Conservation (phyloP, 2,329 filamentous ascomycete genomes). For the Exophiala phaeomuriformis region DNA sequence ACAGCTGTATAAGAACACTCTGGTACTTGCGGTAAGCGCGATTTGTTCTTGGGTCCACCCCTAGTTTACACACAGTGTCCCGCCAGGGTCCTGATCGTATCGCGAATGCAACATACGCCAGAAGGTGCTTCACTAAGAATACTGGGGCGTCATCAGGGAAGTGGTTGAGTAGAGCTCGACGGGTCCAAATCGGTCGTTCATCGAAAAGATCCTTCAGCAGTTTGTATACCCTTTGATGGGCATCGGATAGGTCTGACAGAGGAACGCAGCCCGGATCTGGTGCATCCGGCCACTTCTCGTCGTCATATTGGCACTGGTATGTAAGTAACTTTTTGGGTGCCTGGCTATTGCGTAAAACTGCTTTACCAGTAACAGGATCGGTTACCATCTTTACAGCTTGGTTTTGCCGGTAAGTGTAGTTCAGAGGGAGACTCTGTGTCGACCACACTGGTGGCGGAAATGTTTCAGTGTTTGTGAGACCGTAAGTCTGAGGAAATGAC, state of each 20-base stretch:
- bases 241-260: slow-evolving; percentile 5
- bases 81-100: slow-evolving; percentile 90
- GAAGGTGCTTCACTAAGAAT: slow-evolving; percentile 60
- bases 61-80: slow-evolving; percentile 77
- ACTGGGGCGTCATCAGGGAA: slow-evolving; percentile 48
- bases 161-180: slow-evolving; percentile 70
- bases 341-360: slow-evolving; percentile 51
- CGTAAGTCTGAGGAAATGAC: slow-evolving; percentile 56
- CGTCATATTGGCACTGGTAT: slow-evolving; percentile 55
- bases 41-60: slow-evolving; percentile 73
- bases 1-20: slow-evolving; percentile 75
- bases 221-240: slow-evolving; percentile 27
- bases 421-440: slow-evolving; percentile 27
- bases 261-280: slow-evolving; percentile 13
- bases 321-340: slow-evolving; percentile 53
- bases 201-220: slow-evolving; percentile 61
- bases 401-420: slow-evolving; percentile 69
- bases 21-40: slow-evolving; percentile 76
- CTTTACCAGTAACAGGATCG: slow-evolving; percentile 51
- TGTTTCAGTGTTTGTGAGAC: slow-evolving; percentile 58
- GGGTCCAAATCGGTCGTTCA: slow-evolving; percentile 76
- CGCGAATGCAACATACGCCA: slow-evolving; percentile 82
- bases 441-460: slow-evolving; percentile 52
- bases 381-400: slow-evolving; percentile 60
- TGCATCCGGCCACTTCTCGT: slow-evolving; percentile 52